Conservation (phyloP, 2,329 filamentous ascomycete genomes). For the Xylaria sp. region DNA sequence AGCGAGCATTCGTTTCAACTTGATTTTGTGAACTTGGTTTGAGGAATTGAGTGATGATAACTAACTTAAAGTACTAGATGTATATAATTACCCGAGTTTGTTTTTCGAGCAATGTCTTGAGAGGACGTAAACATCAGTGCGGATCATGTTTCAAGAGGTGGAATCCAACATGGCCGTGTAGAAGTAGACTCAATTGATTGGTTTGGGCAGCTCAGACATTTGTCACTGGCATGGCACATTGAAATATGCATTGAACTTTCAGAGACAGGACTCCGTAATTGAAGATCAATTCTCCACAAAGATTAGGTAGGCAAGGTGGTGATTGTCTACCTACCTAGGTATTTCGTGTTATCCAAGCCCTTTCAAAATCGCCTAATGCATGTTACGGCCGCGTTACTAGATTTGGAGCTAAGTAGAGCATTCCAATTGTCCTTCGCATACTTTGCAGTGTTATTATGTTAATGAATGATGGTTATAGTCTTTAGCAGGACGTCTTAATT, state of each 20-base stretch:
- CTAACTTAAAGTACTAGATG: neutral
- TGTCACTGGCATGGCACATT: neutral
- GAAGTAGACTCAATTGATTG: neutral
- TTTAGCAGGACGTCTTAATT: neutral
- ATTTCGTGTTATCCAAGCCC: neutral
- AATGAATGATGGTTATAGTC: too few species aligned
- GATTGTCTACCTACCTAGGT: neutral
- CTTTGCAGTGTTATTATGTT: too few species aligned
- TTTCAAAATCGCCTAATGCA: neutral
- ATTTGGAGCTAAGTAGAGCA: too few species aligned
- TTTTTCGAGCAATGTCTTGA: neutral
- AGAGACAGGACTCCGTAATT: neutral
- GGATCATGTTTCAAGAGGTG: neutral
- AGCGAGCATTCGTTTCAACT: constrained; percentile 10
- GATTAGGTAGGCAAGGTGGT: neutral
- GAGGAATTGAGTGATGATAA: neutral
- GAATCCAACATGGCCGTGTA: neutral
- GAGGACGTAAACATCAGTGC: neutral
- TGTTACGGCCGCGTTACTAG: too few species aligned
- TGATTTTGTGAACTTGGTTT: neutral
- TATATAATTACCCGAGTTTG: neutral
- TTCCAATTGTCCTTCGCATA: too few species aligned
- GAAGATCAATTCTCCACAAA: neutral
- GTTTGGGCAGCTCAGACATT: neutral
- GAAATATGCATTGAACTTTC: neutral